Evolutionary conservation across 371 early-diverging fungal species (phyloP).

Genomic region (Parasitella parasitica): DNA sequence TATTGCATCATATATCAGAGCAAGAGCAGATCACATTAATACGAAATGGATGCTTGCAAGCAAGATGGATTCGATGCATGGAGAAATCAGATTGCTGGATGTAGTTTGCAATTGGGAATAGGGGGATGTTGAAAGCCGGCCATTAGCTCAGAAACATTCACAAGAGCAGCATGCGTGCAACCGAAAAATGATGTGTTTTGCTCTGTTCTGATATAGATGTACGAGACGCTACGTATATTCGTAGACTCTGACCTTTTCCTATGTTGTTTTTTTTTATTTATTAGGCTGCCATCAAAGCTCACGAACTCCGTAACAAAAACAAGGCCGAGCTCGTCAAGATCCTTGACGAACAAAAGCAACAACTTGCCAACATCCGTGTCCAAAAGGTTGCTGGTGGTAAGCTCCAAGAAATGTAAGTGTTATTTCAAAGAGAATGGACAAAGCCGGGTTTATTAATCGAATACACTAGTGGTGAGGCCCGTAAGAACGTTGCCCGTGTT

Average conservation of each 20-base stretch:
- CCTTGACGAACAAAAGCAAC: constrained; percentile 91
- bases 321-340: constrained; percentile 88
- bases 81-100: not conserved
- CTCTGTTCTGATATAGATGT: too few species aligned
- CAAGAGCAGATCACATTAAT: not conserved
- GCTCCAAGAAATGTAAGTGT: constrained; percentile 78
- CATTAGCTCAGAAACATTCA: too few species aligned
- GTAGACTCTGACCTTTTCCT: too few species aligned
- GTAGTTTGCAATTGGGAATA: not conserved
- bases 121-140: not conserved
- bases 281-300: constrained; percentile 83
- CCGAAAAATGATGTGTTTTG: too few species aligned
- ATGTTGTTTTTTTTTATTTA: too few species aligned
- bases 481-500: constrained; percentile 93
- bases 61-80: not conserved
- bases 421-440: not conserved
- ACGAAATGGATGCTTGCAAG: not conserved
- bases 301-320: constrained; percentile 89
- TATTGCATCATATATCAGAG: not conserved
- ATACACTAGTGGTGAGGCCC: constrained; percentile 64
- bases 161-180: too few species aligned
- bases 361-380: constrained; percentile 87
- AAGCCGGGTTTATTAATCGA: too few species aligned
- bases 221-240: too few species aligned
- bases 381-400: constrained; percentile 88